These are phyloP conservation scores for Hibiscus syriacus DNA, from an alignment of 345 rosid species.

Conservation along the genomic window DNA sequence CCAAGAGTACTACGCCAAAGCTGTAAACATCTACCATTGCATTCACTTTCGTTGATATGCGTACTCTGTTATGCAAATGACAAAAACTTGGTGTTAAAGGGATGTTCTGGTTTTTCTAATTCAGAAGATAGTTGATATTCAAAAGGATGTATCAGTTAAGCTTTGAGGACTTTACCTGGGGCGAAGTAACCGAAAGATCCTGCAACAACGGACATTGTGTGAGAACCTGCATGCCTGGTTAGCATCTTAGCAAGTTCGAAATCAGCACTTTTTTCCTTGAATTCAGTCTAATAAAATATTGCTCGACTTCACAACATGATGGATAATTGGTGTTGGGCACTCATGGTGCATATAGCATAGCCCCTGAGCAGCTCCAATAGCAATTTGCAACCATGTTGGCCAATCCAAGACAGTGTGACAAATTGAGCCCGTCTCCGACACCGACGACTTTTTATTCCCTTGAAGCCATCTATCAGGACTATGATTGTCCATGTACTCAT, in stretches of 20 bases:
- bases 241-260: constrained; percentile 81
- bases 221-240: constrained; percentile 50
- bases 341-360: constrained; percentile 88
- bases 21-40: constrained; percentile 4
- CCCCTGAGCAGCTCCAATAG: constrained; percentile 79
- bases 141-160: background rate
- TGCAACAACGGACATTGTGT: constrained; percentile 78
- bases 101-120: background rate
- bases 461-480: constrained; percentile 91
- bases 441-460: constrained; percentile 35
- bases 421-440: constrained; percentile 15
- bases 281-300: constrained; percentile 70
- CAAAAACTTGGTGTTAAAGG: background rate
- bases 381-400: constrained; percentile 69
- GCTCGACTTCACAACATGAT: constrained; percentile 85
- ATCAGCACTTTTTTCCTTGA: constrained; percentile 74
- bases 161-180: constrained; percentile 51
- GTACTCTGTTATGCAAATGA: background rate
- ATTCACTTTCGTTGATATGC: constrained; percentile 4
- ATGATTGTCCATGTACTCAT: constrained; percentile 81
- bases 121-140: background rate
- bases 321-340: constrained; percentile 65
- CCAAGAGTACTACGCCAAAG: constrained; percentile 3
- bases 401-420: constrained; percentile 34
- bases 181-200: constrained; percentile 90